A percentile compares a stretch with the other conserved stretches of the same genome.
phyloP scores from a whole-genome alignment of 768 basidiomycete species.

The Lactarius tabidus region DNA sequence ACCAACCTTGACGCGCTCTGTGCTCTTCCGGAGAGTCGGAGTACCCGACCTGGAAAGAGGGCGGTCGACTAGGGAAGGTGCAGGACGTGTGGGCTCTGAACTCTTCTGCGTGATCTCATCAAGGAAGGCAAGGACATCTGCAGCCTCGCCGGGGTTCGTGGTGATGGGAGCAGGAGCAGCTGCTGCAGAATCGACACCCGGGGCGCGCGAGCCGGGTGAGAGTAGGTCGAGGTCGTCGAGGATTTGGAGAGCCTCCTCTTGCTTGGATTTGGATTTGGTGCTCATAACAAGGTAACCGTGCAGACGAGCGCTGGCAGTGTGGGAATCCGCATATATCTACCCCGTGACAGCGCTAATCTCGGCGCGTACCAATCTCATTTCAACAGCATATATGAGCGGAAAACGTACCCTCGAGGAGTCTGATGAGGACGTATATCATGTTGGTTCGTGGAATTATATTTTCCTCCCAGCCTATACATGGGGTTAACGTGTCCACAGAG shows the following conservation, averaged over 20 bases:
- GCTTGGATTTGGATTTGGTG: constrained; percentile 64
- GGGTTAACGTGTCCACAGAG: constrained; percentile 38
- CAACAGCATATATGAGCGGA: constrained; percentile 1
- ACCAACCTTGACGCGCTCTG: constrained; percentile 69
- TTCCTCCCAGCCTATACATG: background rate
- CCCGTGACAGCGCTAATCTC: background rate
- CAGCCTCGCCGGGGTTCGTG: constrained; percentile 58
- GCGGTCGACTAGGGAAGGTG: constrained; percentile 53
- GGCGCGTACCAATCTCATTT: background rate
- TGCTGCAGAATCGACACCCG: constrained; percentile 21
- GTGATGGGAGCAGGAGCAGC: constrained; percentile 29
- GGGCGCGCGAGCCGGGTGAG: constrained; percentile 30
- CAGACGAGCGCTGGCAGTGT: background rate
- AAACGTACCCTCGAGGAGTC: background rate
- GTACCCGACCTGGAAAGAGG: constrained; percentile 64
- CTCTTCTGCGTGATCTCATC: constrained; percentile 94
- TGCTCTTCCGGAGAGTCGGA: constrained; percentile 68
- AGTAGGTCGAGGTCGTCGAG: constrained; percentile 93
- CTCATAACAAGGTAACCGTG: constrained; percentile 30
- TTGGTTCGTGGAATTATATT: constrained; percentile 27
- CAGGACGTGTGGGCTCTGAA: constrained; percentile 64
- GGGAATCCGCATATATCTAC: background rate
- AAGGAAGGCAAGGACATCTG: constrained; percentile 87
- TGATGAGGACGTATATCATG: constrained; percentile 28
- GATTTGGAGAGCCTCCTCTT: constrained; percentile 86